These are phyloP conservation scores for Heterobasidion occidentale DNA, from an alignment of 1,284 basidiomycete species.

Conservation along the genomic window DNA sequence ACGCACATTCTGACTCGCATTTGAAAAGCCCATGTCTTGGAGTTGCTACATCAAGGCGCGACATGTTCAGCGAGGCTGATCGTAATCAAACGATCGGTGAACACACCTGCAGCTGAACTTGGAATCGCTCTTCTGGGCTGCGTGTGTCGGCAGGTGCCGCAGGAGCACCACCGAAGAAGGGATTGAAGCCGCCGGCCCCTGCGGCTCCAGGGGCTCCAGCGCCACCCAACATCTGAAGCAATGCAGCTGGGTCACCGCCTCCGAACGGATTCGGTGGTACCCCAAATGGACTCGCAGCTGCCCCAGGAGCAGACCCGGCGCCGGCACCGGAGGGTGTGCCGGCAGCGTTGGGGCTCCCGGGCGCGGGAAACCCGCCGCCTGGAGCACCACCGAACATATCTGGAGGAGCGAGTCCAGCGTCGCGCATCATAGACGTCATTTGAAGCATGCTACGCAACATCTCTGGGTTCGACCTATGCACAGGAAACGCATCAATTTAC, in stretches of 20 bases:
- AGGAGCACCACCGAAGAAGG: constrained; percentile 24
- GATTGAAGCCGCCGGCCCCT: constrained; percentile 13
- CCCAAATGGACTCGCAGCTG: constrained; percentile 7
- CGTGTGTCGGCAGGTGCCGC: constrained; percentile 54
- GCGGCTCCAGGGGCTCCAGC: constrained; percentile 15
- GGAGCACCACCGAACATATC: constrained; percentile 16
- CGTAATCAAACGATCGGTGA: neutral
- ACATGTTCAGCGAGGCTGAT: neutral
- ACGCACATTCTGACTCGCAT: constrained; percentile 83
- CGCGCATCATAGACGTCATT: constrained; percentile 60
- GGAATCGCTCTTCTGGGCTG: constrained; percentile 83
- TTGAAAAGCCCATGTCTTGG: constrained; percentile 82
- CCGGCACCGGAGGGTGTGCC: constrained; percentile 12
- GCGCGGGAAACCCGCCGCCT: constrained; percentile 43
- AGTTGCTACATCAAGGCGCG: constrained; percentile 49
- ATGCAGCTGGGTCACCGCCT: constrained; percentile 7
- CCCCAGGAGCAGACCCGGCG: constrained; percentile 15
- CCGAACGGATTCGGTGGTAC: constrained; percentile 11
- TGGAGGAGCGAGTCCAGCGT: constrained; percentile 22
- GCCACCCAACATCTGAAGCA: constrained; percentile 8
- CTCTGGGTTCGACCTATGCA: constrained; percentile 64
- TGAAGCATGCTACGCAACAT: constrained; percentile 76
- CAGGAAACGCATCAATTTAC: neutral
- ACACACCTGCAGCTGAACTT: constrained; percentile 72
- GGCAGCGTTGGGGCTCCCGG: constrained; percentile 29